These are phyloP conservation scores for Escovopsis sp. DNA, from an alignment of 2,329 filamentous ascomycete species.

Conservation along the genomic window DNA sequence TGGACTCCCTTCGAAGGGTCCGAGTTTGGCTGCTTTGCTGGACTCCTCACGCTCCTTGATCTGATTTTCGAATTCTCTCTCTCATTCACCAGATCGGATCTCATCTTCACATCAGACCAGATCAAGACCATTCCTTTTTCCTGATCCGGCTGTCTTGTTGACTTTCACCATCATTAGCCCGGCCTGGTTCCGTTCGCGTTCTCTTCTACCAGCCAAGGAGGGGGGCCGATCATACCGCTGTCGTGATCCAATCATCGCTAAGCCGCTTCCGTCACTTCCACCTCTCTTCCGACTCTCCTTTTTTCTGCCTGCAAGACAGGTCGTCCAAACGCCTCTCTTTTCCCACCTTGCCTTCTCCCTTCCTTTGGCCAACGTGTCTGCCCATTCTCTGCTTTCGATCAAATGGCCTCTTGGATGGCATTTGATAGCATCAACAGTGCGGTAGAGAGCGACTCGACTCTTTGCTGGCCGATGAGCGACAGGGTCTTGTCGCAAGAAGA, in stretches of 20 bases:
- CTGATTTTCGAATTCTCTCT: too few relatives aligned
- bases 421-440: slow-evolving; percentile 17
- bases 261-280: slow-evolving; percentile 5
- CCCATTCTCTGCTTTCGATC: too few relatives aligned
- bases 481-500: slow-evolving; percentile 13
- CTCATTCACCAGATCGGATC: background rate
- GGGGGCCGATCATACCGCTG: background rate
- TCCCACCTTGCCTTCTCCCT: background rate
- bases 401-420: slow-evolving; percentile 22
- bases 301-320: too few relatives aligned
- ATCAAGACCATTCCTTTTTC: background rate
- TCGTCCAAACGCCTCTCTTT: background rate
- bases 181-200: background rate
- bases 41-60: background rate
- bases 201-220: slow-evolving; percentile 1
- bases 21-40: background rate
- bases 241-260: slow-evolving; percentile 2
- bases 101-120: too few relatives aligned
- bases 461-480: slow-evolving; percentile 21
- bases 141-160: slow-evolving; percentile 3
- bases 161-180: too few relatives aligned
- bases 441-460: slow-evolving; percentile 19
- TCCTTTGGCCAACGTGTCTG: slow-evolving; percentile 2
- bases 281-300: too few relatives aligned
- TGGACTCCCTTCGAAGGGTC: too few relatives aligned